A percentile compares a stretch with the other conserved stretches of the same genome.
Evolutionary conservation across 768 basidiomycete species (phyloP).

Genomic region (Nidularia sp.): DNA sequence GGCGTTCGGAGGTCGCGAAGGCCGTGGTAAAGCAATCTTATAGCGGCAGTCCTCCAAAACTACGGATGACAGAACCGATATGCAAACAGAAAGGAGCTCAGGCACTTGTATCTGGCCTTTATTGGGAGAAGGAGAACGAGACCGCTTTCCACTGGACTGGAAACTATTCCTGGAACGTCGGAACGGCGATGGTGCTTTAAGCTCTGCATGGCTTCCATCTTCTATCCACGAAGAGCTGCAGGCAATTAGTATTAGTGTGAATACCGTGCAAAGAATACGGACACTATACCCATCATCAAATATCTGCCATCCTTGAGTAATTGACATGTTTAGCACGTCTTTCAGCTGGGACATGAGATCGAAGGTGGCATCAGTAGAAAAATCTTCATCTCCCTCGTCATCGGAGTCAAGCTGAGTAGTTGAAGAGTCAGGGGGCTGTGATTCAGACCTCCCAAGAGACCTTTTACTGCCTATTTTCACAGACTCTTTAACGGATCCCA

Average conservation of each 20-base stretch:
- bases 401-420: constrained; percentile 40
- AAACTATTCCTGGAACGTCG: constrained; percentile 40
- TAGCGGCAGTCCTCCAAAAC: constrained; percentile 72
- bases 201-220: constrained; percentile 11
- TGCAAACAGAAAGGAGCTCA: constrained; percentile 55
- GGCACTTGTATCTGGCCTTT: constrained; percentile 31
- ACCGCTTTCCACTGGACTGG: constrained; percentile 36
- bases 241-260: background rate
- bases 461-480: constrained; percentile 29
- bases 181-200: constrained; percentile 36
- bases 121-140: constrained; percentile 48
- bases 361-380: constrained; percentile 64
- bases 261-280: background rate
- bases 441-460: constrained; percentile 12
- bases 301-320: constrained; percentile 57
- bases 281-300: constrained; percentile 46
- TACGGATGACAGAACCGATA: constrained; percentile 58
- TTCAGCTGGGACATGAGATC: constrained; percentile 60
- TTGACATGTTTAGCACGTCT: constrained; percentile 54
- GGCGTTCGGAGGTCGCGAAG: constrained; percentile 66
- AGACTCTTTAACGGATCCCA: constrained; percentile 40
- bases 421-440: constrained; percentile 3
- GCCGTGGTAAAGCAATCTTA: constrained; percentile 52
- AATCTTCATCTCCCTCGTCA: constrained; percentile 39
- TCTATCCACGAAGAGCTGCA: constrained; percentile 13